A percentile compares a stretch with the other conserved stretches of the same genome.
phyloP scores from a whole-genome alignment of 768 basidiomycete genomes.

The Podaxis pistillaris region DNA sequence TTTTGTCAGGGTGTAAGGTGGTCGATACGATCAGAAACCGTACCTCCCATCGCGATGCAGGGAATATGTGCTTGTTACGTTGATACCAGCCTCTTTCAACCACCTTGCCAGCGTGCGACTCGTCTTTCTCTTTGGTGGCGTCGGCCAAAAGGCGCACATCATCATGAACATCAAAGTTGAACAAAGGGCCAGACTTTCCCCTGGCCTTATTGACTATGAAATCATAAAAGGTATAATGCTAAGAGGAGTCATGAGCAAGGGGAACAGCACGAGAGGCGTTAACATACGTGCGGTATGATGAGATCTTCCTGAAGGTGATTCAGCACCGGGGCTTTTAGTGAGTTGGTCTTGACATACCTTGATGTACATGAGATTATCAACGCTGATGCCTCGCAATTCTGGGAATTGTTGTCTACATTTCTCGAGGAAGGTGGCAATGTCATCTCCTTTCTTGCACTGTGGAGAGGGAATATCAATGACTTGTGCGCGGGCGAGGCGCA shows the following conservation, averaged over 20 bases:
- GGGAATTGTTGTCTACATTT: constrained; percentile 93
- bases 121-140: constrained; percentile 96
- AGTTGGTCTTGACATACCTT: constrained; percentile 53
- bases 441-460: constrained; percentile 97
- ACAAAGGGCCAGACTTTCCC: constrained; percentile 96
- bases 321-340: not conserved
- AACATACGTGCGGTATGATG: constrained; percentile 89
- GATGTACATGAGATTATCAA: constrained; percentile 98
- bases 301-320: constrained; percentile 75
- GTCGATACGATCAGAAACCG: constrained; percentile 23
- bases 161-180: constrained; percentile 99
- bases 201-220: constrained; percentile 98
- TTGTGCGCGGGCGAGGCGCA: not conserved
- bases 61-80: constrained; percentile 96
- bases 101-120: constrained; percentile 98
- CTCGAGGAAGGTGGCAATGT: constrained; percentile 82
- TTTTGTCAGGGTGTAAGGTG: not conserved
- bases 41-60: constrained; percentile 95
- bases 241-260: not conserved
- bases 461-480: not conserved
- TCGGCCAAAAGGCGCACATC: constrained; percentile 94
- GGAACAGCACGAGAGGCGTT: constrained; percentile 1
- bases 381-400: constrained; percentile 84
- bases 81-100: constrained; percentile 96
- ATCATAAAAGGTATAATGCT: constrained; percentile 99